Evolutionary conservation across 345 rosid species (phyloP).

Genomic region (Eucalyptus globulus): DNA sequence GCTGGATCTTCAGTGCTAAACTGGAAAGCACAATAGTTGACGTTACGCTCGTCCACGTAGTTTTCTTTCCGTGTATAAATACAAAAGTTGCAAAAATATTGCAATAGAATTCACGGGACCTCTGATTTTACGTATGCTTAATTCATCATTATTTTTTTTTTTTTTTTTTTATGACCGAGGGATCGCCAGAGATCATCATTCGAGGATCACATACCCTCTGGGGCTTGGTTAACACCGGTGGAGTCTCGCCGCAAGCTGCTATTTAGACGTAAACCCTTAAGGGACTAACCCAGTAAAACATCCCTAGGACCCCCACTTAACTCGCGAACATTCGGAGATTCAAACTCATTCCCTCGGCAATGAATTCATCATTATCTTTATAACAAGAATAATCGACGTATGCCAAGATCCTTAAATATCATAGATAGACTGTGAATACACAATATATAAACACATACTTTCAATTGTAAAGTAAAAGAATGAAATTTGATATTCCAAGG

Average conservation of each 20-base stretch:
- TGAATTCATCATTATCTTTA: too few relatives aligned
- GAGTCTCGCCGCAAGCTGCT: too few relatives aligned
- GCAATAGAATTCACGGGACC: not conserved
- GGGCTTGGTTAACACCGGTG: too few relatives aligned
- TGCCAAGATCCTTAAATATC: too few relatives aligned
- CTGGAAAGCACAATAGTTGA: not conserved
- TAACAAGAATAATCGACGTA: not conserved
- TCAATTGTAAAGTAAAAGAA: too few relatives aligned
- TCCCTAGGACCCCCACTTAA: too few relatives aligned
- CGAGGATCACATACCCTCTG: too few relatives aligned
- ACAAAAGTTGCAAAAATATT: not conserved
- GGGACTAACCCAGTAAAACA: too few relatives aligned
- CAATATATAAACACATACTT: not conserved
- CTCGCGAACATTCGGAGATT: accelerated
- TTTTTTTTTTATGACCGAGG: too few relatives aligned
- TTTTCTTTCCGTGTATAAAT: not conserved
- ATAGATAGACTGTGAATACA: not conserved
- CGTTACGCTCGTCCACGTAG: not conserved
- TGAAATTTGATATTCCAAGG: not conserved
- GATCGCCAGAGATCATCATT: too few relatives aligned
- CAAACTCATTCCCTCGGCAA: accelerated
- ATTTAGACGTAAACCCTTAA: too few relatives aligned
- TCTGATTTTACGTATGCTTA: too few relatives aligned
- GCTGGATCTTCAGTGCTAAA: constrained; percentile 15
- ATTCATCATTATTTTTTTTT: not conserved